Conservation (phyloP, 2,329 filamentous ascomycete species). For the Aspergillus carbonarius region DNA sequence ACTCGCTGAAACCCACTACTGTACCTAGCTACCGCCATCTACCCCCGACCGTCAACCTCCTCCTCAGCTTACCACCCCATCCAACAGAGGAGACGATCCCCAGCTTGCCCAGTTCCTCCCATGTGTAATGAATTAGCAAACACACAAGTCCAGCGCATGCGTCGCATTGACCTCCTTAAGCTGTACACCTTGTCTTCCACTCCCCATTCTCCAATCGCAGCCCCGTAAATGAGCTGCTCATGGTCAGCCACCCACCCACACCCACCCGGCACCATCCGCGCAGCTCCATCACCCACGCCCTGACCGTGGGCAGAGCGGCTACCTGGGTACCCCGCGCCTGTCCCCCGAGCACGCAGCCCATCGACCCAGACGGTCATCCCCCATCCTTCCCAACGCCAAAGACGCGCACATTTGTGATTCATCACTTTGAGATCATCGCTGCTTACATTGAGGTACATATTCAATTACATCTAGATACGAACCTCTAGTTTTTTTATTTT, state of each 20-base stretch:
- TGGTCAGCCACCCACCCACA: too few relatives aligned
- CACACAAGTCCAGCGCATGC: background rate
- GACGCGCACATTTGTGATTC: background rate
- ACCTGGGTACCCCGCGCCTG: background rate
- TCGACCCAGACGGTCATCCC: background rate
- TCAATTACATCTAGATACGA: too few relatives aligned
- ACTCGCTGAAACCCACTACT: conserved; percentile 10
- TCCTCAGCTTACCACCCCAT: conserved; percentile 15
- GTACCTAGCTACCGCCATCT: background rate
- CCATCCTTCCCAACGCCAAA: too few relatives aligned
- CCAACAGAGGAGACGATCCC: conserved; percentile 9
- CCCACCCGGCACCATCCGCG: too few relatives aligned
- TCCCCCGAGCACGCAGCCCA: background rate
- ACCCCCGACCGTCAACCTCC: background rate
- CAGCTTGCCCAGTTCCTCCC: background rate
- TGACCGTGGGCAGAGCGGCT: too few relatives aligned
- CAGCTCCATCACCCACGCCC: too few relatives aligned
- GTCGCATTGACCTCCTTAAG: background rate
- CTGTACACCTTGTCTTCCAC: too few relatives aligned
- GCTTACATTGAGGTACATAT: too few relatives aligned
- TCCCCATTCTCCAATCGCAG: background rate
- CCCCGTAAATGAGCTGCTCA: background rate
- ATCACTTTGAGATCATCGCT: background rate
- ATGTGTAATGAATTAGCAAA: background rate
- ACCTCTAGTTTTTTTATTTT: too few relatives aligned